phyloP scores from a whole-genome alignment of 345 rosid species.

The Bruguiera gymnorhiza region DNA sequence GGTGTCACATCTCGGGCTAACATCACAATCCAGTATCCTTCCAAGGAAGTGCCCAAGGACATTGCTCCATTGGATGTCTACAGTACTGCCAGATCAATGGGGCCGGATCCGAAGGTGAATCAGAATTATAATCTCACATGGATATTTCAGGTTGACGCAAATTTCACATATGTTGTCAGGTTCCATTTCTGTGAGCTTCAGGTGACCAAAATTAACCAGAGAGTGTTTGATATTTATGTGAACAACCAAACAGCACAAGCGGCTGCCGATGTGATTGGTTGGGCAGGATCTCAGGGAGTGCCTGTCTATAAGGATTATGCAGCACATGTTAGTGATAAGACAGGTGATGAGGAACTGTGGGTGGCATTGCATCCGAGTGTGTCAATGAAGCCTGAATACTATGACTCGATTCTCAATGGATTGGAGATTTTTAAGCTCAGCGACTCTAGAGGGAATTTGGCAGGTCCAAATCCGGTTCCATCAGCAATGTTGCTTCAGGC shows the following conservation, averaged over 20 bases:
- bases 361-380: constrained; percentile 26
- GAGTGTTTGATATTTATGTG: constrained; percentile 23
- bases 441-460: constrained; percentile 15
- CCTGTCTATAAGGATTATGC: constrained; percentile 30
- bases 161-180: constrained; percentile 23
- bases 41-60: not conserved
- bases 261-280: constrained; percentile 26
- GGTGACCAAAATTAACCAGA: constrained; percentile 14
- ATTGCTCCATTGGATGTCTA: constrained; percentile 25
- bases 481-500: constrained; percentile 15
- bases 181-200: constrained; percentile 27
- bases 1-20: constrained; percentile 16
- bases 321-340: constrained; percentile 1
- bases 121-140: constrained; percentile 21
- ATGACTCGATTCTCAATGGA: constrained; percentile 26
- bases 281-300: constrained; percentile 20
- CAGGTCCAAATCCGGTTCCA: constrained; percentile 27
- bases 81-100: constrained; percentile 20
- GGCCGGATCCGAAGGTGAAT: constrained; percentile 12
- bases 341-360: constrained; percentile 23
- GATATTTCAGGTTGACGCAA: constrained; percentile 18
- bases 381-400: constrained; percentile 21
- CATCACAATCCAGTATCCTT: constrained; percentile 16
- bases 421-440: constrained; percentile 26
- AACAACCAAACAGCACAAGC: constrained; percentile 26